Base-by-base conservation (phyloP, 148 eudicot species). In the Fagopyrum tataricum region DNA sequence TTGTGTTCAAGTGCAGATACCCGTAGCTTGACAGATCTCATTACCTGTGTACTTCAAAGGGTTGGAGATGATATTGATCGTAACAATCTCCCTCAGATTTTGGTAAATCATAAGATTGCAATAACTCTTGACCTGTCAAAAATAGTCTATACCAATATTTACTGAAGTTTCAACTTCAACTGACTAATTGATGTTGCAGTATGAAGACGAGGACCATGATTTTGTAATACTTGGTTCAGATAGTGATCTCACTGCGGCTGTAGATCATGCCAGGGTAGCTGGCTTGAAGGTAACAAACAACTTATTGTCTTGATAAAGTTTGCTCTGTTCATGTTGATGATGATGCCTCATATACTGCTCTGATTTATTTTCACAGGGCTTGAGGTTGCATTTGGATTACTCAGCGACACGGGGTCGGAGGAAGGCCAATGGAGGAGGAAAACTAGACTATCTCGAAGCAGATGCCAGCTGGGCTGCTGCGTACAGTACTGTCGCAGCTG, bases 121-220 rank as follows among this genome's bases (percentile, higher is more conserved):
- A 6, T 20, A n/a, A 17, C 70, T 21, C 31, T 1, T 31, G 7
- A 12, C 15, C 15, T 39, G 15, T 67, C 17, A n/a, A n/a, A n/a
- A n/a, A n/a, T n/a, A n/a, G n/a, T n/a, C n/a, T n/a, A n/a, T n/a
- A n/a, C n/a, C n/a, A n/a, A 14, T 9, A 61, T 20, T 17, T n/a
- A 53, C 24, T n/a, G n/a, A n/a, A 53, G 46, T 20, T 9, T 46
- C 56, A 24, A 37, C 10, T 20, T 66, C 43, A 12, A 26, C 70
- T 37, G 10, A 4, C 37, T 66, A 66, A 31, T 6, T 26, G n/a
- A 76, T 83, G 26, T 47, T 84, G 80, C 75, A 95, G 98, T 95
- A 95, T 82, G 97, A 95, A 84, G 98, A 95, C 74, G 97, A 95
- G 85, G 98, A 95, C 79, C 76, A 87, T 44, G 98, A 95, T 79